phyloP scores from a whole-genome alignment of 208 protist genomes.

The Wallacemonas sp. region DNA sequence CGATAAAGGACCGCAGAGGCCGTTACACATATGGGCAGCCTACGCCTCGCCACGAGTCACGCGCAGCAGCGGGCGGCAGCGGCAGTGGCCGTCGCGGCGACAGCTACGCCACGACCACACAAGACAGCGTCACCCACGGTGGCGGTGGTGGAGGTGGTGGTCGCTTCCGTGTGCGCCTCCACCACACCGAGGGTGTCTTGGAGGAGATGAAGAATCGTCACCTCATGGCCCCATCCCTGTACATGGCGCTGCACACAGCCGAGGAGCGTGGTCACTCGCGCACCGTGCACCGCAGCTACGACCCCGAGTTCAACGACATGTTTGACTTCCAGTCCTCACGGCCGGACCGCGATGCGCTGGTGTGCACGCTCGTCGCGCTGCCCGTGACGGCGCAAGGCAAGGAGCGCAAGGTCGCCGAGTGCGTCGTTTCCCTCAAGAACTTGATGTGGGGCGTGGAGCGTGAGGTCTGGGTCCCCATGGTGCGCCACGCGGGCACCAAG shows the following conservation, averaged over 20 bases:
- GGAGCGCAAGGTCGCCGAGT: conserved; percentile 63
- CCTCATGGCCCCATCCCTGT: conserved; percentile 34
- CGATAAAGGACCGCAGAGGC: background rate
- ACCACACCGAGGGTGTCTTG: conserved; percentile 40
- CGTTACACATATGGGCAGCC: conserved; percentile 13
- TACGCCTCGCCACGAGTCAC: background rate
- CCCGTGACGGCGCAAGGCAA: conserved; percentile 23
- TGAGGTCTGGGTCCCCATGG: conserved; percentile 65
- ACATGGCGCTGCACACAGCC: conserved; percentile 60
- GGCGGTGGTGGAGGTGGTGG: background rate
- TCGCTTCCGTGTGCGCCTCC: conserved; percentile 60
- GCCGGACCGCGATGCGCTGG: conserved; percentile 64
- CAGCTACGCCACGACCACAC: background rate
- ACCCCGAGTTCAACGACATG: conserved; percentile 77
- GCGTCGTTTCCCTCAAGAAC: conserved; percentile 66
- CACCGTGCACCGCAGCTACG: conserved; percentile 34
- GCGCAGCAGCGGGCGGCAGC: background rate
- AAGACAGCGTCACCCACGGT: background rate
- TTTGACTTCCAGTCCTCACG: conserved; percentile 66
- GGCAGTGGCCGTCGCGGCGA: background rate
- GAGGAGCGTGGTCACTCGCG: conserved; percentile 63
- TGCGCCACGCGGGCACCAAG: conserved; percentile 63
- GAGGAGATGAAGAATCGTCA: conserved; percentile 33
- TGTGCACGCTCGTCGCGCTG: conserved; percentile 58
- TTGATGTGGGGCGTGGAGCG: conserved; percentile 54